Percentiles rank a stretch among this genome's conserved stretches.
Conservation (phyloP, 2,329 filamentous ascomycete genomes). For the Celoporthe dispersa region DNA sequence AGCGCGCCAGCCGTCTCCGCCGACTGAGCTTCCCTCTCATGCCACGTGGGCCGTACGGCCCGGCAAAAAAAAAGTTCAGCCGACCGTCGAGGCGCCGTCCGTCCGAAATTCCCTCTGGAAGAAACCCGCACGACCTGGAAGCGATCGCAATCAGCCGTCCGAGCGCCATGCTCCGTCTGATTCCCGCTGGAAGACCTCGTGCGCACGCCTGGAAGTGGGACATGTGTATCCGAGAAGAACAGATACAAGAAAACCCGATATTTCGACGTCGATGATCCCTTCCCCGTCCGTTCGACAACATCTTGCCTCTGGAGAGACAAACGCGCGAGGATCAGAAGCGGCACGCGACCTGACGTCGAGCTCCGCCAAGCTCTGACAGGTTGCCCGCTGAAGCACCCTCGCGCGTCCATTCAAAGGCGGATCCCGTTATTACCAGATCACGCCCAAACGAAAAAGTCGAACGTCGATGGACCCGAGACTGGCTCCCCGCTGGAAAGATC, state of each 20-base stretch:
- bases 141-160: conserved; percentile 20
- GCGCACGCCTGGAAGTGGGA: conserved; percentile 7
- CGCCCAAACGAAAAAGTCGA: neutral
- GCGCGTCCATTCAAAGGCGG: neutral
- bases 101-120: conserved; percentile 20
- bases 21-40: conserved; percentile 3
- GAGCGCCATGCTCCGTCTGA: conserved; percentile 16
- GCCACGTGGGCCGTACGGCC: neutral
- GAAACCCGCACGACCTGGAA: conserved; percentile 16
- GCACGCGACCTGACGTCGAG: neutral
- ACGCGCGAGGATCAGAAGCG: neutral
- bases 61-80: conserved; percentile 14
- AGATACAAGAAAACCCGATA: neutral
- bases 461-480: neutral
- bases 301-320: neutral
- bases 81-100: conserved; percentile 20
- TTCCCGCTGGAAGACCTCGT: conserved; percentile 21
- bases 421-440: neutral
- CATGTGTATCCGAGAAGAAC: conserved; percentile 6
- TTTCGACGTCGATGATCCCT: conserved; percentile 16
- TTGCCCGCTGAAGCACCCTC: neutral
- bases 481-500: conserved; percentile 1
- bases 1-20: conserved; percentile 24
- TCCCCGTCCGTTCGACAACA: neutral
- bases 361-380: neutral